Percentiles rank a stretch among this genome's conserved stretches.
These are phyloP conservation scores for Malus hybrid DNA, from an alignment of 331 rosid genomes.

Conservation along the genomic window DNA sequence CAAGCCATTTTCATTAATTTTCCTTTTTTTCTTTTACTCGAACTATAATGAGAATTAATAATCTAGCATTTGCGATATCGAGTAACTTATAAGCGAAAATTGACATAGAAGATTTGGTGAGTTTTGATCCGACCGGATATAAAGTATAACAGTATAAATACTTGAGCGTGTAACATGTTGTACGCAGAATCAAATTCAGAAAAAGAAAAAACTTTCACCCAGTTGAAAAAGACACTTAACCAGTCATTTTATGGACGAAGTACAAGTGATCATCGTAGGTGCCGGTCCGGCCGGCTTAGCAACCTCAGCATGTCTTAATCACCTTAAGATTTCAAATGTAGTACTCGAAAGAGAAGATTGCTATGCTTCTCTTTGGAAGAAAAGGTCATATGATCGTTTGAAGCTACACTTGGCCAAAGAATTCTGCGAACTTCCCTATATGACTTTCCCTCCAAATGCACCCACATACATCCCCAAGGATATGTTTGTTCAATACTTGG, in stretches of 20 bases:
- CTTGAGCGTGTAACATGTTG: too few relatives aligned
- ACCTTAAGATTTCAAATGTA: conserved; percentile 25
- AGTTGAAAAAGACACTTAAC: too few relatives aligned
- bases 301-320: conserved; percentile 51
- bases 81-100: too few relatives aligned
- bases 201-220: too few relatives aligned
- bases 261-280: conserved; percentile 45
- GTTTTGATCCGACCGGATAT: too few relatives aligned
- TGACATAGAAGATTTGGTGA: too few relatives aligned
- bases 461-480: conserved; percentile 39
- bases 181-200: too few relatives aligned
- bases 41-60: too few relatives aligned
- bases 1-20: too few relatives aligned
- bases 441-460: conserved; percentile 21
- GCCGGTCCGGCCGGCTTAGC: conserved; percentile 67
- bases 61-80: too few relatives aligned
- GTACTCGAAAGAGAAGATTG: conserved; percentile 56
- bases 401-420: conserved; percentile 52
- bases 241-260: conserved; percentile 2
- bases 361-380: conserved; percentile 51
- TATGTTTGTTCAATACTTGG: conserved; percentile 37
- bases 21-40: too few relatives aligned
- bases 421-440: conserved; percentile 47
- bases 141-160: too few relatives aligned
- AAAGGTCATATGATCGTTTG: conserved; percentile 50